A percentile compares a stretch with the other conserved stretches of the same genome.
These are phyloP conservation scores for Inga laurina DNA, from an alignment of 306 rosid genomes.

Conservation along the genomic window DNA sequence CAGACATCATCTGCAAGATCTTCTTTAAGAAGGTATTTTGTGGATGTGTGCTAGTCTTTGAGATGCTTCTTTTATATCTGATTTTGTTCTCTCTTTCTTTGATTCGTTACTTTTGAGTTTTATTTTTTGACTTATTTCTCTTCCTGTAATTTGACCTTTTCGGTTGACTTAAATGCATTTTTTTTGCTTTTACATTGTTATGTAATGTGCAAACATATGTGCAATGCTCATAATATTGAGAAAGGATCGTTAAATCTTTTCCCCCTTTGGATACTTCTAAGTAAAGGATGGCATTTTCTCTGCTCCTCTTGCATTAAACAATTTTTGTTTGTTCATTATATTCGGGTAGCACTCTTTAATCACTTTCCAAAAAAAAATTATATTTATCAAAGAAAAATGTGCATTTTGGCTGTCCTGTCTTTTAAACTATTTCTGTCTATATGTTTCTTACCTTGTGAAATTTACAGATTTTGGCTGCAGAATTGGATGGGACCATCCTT, in stretches of 20 bases:
- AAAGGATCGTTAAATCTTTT: not conserved
- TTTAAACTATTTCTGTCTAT: not conserved
- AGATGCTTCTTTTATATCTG: slow-evolving; percentile 14
- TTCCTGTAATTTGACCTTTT: not conserved
- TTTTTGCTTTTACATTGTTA: not conserved
- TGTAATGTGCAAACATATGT: not conserved
- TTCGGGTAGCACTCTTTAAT: not conserved
- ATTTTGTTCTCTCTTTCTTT: slow-evolving; percentile 16
- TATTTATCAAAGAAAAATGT: slow-evolving; percentile 15
- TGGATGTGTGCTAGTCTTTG: not conserved
- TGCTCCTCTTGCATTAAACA: not conserved
- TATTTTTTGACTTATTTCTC: not conserved
- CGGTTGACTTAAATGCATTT: not conserved
- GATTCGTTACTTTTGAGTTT: slow-evolving; percentile 7
- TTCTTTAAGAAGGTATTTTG: slow-evolving; percentile 78
- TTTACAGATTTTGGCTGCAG: slow-evolving; percentile 95
- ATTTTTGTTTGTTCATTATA: not conserved
- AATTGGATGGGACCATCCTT: slow-evolving; percentile 97
- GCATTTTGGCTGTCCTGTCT: slow-evolving; percentile 11
- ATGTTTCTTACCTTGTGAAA: slow-evolving; percentile 37
- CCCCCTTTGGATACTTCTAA: not conserved
- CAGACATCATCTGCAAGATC: slow-evolving; percentile 79
- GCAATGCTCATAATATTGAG: not conserved
- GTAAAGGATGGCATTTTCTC: not conserved
- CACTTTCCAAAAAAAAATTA: not conserved